Evolutionary conservation across 2,329 filamentous ascomycete species (phyloP), one percentile per base, ranked within the genome.

Genomic region (Coccinonectria pachysandricola): DNA sequence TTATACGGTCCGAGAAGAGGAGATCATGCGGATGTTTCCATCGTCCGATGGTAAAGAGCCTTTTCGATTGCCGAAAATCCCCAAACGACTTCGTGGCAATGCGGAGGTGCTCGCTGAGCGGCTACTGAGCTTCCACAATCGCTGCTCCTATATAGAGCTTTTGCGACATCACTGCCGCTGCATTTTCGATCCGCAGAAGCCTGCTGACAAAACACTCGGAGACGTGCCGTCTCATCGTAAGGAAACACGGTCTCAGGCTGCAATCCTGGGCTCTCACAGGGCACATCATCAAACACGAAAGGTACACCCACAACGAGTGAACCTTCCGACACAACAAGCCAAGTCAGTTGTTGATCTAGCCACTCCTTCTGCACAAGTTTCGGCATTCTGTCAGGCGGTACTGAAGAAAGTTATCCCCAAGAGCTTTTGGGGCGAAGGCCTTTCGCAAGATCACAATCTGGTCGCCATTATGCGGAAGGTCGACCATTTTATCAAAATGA

Each of bases 301-400:
- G 11, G 16, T 15, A 9, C 20, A 17, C 2, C 7, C 27, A 14
- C 25, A 26, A 12, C 29, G 27, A 5, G 39, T 42, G 26, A 8
- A 8, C 3, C 16, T 19, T 15, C 23, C 12, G 21, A 26, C 33
- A 3, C 38, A 27, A 16, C 17, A 39, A n/a, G 34, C 37, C 23
- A 41, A 54, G 9, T 60, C 62, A 8, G 57, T 91, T 22, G 73
- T 75, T 17, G 70, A 79, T 12, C 57, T 82, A 39, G 79, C 86
- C 2, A 84, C 75, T 10, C 70, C 81, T 0, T 38, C 60, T 3
- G 59, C 74, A 1, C 67, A 74, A 24, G 81, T 96, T 3, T 93
- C 87, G 4, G 79, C 83, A 1, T 96, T 93, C 47, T 94, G 86
- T 50, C 80, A 79, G 45, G 79, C 84, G 3, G 76, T 79, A 1